A percentile compares a stretch with the other conserved stretches of the same genome.
Conservation (phyloP, 78 protist species). For the Dictyostelium purpureum region DNA sequence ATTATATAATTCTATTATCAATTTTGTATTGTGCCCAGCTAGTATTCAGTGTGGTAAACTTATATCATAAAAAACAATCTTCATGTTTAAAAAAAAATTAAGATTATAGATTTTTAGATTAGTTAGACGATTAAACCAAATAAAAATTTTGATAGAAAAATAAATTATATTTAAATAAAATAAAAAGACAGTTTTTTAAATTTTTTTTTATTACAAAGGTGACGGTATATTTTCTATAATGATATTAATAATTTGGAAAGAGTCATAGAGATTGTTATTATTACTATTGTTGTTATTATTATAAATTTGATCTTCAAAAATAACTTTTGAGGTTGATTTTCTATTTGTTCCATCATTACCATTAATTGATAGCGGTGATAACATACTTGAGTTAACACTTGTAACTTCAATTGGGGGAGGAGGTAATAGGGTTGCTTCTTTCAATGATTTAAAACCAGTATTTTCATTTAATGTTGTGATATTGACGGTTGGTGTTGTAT, state of each 20-base stretch:
- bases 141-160: too few species aligned
- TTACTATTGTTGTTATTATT: neutral
- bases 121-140: too few species aligned
- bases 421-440: conserved; percentile 61
- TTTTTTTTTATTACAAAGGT: conserved; percentile 24
- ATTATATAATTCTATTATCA: too few species aligned
- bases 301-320: neutral
- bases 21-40: too few species aligned
- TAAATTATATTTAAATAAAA: too few species aligned
- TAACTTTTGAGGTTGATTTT: neutral
- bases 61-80: too few species aligned
- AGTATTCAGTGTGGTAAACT: too few species aligned
- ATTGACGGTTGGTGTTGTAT: neutral
- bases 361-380: too few species aligned
- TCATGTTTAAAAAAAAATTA: too few species aligned
- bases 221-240: conserved; percentile 56
- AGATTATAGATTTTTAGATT: too few species aligned
- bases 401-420: conserved; percentile 58
- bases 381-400: too few species aligned
- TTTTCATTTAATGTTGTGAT: neutral
- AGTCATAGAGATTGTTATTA: conserved; percentile 5
- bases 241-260: conserved; percentile 51
- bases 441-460: neutral
- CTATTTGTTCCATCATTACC: neutral
- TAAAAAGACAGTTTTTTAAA: too few species aligned